These are phyloP conservation scores for Hymenoscyphus fraxineus DNA, from an alignment of 2,329 filamentous ascomycete genomes.

Conservation along the genomic window DNA sequence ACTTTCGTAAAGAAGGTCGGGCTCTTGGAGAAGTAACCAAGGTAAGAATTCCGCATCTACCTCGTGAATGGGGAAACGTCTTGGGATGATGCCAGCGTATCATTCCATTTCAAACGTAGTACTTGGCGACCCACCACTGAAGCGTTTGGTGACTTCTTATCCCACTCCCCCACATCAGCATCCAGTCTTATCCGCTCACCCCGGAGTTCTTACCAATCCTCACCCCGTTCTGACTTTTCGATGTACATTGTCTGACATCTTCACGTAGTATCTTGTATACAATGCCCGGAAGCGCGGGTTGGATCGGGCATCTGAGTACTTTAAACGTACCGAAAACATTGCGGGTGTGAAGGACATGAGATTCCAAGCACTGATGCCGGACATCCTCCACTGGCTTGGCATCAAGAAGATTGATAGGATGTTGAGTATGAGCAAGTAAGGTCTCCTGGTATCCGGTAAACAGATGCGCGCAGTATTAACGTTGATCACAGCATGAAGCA, in stretches of 20 bases:
- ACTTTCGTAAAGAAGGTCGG: conserved; percentile 96
- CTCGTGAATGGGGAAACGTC: conserved; percentile 79
- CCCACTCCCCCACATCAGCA: conserved; percentile 58
- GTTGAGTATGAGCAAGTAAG: conserved; percentile 89
- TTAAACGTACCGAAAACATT: conserved; percentile 96
- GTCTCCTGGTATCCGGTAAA: conserved; percentile 15
- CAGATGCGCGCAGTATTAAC: conserved; percentile 25
- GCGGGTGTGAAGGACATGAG: conserved; percentile 96
- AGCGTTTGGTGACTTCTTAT: conserved; percentile 44
- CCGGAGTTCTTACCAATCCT: conserved; percentile 7
- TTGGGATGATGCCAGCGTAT: conserved; percentile 35
- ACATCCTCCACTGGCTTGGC: conserved; percentile 95
- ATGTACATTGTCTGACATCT: conserved; percentile 20
- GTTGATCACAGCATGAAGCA: conserved; percentile 69
- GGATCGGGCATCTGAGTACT: conserved; percentile 85
- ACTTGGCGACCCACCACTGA: conserved; percentile 15
- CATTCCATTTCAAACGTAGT: conserved; percentile 13
- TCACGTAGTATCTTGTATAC: conserved; percentile 52
- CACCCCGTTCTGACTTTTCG: conserved; percentile 48
- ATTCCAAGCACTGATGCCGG: conserved; percentile 97
- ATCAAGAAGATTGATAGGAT: conserved; percentile 98
- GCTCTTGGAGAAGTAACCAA: conserved; percentile 79
- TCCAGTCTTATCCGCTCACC: conserved; percentile 20
- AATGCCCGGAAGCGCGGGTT: conserved; percentile 77
- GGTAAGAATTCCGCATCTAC: conserved; percentile 38